A percentile compares a stretch with the other conserved stretches of the same genome.
These are phyloP conservation scores for Fusarium drepaniforme DNA, from an alignment of 2,329 filamentous ascomycete species.

Conservation along the genomic window DNA sequence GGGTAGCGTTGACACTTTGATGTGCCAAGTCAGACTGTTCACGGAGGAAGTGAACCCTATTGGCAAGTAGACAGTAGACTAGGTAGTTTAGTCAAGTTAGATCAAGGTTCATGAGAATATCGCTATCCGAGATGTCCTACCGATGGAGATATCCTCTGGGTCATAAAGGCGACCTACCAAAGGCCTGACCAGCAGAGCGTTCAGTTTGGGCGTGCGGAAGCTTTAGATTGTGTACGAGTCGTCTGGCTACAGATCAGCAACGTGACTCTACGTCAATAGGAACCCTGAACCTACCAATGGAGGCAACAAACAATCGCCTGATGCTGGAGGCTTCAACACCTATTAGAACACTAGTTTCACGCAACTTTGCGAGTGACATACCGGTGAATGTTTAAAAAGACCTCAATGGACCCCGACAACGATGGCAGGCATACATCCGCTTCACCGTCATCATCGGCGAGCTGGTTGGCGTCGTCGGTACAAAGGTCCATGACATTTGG, in stretches of 20 bases:
- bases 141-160: constrained; percentile 70
- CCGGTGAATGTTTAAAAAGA: neutral
- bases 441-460: neutral
- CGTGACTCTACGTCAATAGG: neutral
- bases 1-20: constrained; percentile 75
- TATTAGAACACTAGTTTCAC: neutral
- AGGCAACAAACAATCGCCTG: neutral
- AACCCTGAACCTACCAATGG: neutral
- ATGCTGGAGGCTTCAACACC: neutral
- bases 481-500: neutral
- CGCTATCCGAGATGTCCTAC: constrained; percentile 46
- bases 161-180: constrained; percentile 75
- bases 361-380: neutral
- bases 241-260: constrained; percentile 35
- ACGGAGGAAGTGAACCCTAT: constrained; percentile 75
- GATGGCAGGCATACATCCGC: neutral
- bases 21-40: constrained; percentile 74
- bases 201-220: constrained; percentile 73
- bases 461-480: neutral
- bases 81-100: neutral
- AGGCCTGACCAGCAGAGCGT: constrained; percentile 72
- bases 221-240: constrained; percentile 65
- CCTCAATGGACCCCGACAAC: neutral
- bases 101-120: neutral
- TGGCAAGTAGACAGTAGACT: constrained; percentile 80